phyloP scores from a whole-genome alignment of 495 filamentous ascomycete species.

The Endocarpon pusillum region DNA sequence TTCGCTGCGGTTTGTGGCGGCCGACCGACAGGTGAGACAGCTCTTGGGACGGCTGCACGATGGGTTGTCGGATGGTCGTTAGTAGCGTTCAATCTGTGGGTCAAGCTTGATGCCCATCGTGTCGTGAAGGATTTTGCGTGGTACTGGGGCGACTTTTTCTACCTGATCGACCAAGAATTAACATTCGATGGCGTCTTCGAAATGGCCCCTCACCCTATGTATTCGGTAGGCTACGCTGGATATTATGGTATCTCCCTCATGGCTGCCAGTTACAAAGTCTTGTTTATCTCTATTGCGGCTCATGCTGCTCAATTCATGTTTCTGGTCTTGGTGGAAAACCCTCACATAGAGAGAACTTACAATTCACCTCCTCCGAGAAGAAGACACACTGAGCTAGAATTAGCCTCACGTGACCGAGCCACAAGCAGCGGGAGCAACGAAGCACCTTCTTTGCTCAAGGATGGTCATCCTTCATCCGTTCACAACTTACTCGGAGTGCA shows the following conservation, averaged over 20 bases:
- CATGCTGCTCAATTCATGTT: conserved; percentile 93
- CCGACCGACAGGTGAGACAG: conserved; percentile 51
- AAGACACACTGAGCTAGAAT: conserved; percentile 25
- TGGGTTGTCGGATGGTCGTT: conserved; percentile 68
- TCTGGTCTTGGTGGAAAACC: conserved; percentile 77
- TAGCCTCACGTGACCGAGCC: conserved; percentile 22
- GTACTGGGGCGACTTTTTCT: conserved; percentile 99
- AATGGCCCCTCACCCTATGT: conserved; percentile 99
- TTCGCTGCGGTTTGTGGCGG: conserved; percentile 83
- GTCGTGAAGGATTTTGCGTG: conserved; percentile 99
- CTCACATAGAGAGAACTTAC: conserved; percentile 97
- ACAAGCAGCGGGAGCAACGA: conserved; percentile 20
- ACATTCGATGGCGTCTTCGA: conserved; percentile 98
- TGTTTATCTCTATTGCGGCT: conserved; percentile 89
- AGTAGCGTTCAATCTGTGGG: conserved; percentile 96
- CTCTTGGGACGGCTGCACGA: conserved; percentile 48
- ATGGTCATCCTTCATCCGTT: conserved; percentile 40
- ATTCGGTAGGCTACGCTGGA: conserved; percentile 92
- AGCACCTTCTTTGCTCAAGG: conserved; percentile 10
- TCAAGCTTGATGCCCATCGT: conserved; percentile 90
- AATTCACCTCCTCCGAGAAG: conserved; percentile 71
- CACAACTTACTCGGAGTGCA: conserved; percentile 66
- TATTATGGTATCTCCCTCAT: conserved; percentile 99
- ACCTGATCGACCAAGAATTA: conserved; percentile 90
- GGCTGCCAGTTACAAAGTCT: conserved; percentile 90